Base-by-base conservation (phyloP, 495 filamentous ascomycete species). In the Penicillium maclennaniae region DNA sequence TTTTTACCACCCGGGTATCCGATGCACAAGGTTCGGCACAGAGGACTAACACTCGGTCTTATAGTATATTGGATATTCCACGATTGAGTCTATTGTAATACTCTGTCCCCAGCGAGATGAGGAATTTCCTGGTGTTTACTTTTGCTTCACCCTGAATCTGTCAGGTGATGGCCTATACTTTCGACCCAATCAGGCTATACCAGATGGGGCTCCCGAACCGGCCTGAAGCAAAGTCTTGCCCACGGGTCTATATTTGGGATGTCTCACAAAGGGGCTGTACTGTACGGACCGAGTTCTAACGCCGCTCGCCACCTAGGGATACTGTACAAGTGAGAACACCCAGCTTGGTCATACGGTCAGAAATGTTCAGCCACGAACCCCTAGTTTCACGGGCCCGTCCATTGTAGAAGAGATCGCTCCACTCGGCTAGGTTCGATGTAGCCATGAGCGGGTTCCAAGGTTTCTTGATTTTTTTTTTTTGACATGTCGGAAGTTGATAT, bases 161-260 rank as follows among this genome's bases (percentile, higher is more conserved):
- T 40, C 19, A 20, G 19, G 38, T n/a, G 37, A 2, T 19, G 38
- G 19, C 38, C 19, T 34, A 34, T 34, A 34, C 31, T 34, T 40
- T 16, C 16, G 16, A 40, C 38, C 38, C 38, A 40, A 40, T 40
- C 38, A 40, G 16, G 38, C 16, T 4, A 40, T 12, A 10, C 31
- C 31, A 12, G 14, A 34, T 34, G 31, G 31, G 10, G 31, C 10
- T 34, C 31, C 31, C 31, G 31, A 34, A 10, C 31, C 9, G 31
- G 1, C 15, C 31, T 34, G 31, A 34, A 34, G 9, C 10, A 14
- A 34, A n/a, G 25, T 5, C n/a, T n/a, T 23, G 23, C 5, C 23
- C 23, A 23, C 23, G 23, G 23, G 23, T 16, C 59, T 61, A 61
- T 58, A 61, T 61, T 61, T 61, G 59, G 59, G 47, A 55, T 61